These are phyloP conservation scores for Podila verticillata DNA, from an alignment of 192 early-diverging fungal species.

Conservation along the genomic window DNA sequence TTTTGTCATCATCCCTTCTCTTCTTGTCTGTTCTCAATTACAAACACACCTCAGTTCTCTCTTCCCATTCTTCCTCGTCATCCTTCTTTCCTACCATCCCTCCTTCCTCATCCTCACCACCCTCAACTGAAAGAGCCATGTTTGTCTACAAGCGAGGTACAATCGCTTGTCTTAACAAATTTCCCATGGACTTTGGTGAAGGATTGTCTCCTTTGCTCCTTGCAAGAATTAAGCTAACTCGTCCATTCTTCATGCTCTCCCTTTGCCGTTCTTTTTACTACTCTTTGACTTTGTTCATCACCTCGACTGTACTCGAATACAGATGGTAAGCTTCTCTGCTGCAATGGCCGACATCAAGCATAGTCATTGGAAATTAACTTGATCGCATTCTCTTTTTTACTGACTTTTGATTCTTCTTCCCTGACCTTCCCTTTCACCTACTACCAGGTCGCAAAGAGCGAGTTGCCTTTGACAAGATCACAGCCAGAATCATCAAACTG, in stretches of 20 bases:
- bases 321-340: slow-evolving; percentile 24
- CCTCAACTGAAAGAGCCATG: slow-evolving; percentile 1
- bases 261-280: background rate
- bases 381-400: background rate
- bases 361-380: background rate
- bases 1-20: background rate
- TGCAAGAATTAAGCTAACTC: too few species aligned
- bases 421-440: background rate
- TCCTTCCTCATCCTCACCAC: background rate
- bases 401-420: background rate
- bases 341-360: background rate
- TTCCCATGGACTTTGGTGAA: too few species aligned
- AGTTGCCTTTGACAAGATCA: slow-evolving; percentile 98
- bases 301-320: too few species aligned
- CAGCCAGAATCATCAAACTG: slow-evolving; percentile 93
- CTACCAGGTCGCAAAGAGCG: slow-evolving; percentile 79
- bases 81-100: background rate
- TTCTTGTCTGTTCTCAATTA: background rate
- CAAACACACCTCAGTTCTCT: background rate
- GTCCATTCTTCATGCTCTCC: background rate
- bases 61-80: background rate
- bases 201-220: too few species aligned
- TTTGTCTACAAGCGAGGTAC: slow-evolving; percentile 51
- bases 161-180: background rate
- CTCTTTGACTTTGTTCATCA: background rate